Evolutionary conservation across 2,329 filamentous ascomycete genomes (phyloP).

Genomic region (Sclerotinia nivalis): DNA sequence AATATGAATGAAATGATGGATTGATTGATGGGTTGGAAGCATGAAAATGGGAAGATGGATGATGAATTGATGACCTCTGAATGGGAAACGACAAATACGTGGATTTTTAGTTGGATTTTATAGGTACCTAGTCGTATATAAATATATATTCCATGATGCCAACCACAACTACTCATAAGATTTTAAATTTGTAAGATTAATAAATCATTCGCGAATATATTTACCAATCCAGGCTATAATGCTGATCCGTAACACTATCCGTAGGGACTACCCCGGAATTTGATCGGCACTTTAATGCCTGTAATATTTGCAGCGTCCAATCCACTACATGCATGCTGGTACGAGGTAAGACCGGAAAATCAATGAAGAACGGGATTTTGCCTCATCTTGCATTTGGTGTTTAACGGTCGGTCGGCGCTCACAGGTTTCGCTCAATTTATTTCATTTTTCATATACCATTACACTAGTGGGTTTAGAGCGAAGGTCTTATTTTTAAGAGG

Average conservation of each 20-base stretch:
- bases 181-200: no score
- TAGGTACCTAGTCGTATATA: neutral
- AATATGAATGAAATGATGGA: neutral
- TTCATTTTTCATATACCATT: neutral
- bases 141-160: neutral
- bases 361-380: conserved; percentile 2
- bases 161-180: no score
- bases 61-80: neutral
- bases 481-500: neutral
- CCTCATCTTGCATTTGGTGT: conserved; percentile 18
- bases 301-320: neutral
- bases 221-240: neutral
- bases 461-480: neutral
- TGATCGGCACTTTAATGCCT: conserved; percentile 5
- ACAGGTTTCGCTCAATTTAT: neutral
- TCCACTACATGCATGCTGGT: neutral
- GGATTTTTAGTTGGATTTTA: neutral
- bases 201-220: neutral
- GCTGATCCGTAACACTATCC: conserved; percentile 2
- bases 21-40: neutral
- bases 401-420: neutral
- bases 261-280: neutral
- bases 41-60: neutral
- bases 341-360: neutral
- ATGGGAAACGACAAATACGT: neutral